These are phyloP conservation scores for Artemisia tridentata DNA, from an alignment of 129 eudicot species.

Conservation along the genomic window DNA sequence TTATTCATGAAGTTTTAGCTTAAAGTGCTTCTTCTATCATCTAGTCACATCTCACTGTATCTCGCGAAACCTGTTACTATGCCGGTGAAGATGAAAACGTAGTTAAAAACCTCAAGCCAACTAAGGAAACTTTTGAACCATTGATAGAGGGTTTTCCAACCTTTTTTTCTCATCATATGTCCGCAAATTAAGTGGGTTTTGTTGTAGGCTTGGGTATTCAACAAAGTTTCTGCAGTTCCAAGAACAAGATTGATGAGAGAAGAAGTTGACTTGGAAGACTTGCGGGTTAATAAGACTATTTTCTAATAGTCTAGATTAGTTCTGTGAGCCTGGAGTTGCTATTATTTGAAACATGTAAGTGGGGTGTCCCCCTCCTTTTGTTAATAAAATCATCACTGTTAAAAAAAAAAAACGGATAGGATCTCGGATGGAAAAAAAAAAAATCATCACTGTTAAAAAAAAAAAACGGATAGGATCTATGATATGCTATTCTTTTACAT, in stretches of 20 bases:
- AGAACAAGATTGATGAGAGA: not conserved
- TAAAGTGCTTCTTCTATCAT: too few relatives aligned
- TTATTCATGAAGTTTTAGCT: too few relatives aligned
- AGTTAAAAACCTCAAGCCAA: not conserved
- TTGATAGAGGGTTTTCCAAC: not conserved
- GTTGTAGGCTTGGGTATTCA: not conserved
- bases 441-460: not conserved
- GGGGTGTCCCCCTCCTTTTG: too few relatives aligned
- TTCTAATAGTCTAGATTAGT: too few relatives aligned
- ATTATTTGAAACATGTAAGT: too few relatives aligned
- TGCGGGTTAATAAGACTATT: not conserved
- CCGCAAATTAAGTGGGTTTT: not conserved
- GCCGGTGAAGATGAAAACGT: too few relatives aligned
- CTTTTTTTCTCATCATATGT: not conserved
- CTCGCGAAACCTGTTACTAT: too few relatives aligned
- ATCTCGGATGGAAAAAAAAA: too few relatives aligned
- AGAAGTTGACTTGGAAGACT: not conserved
- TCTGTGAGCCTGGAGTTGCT: too few relatives aligned
- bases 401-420: too few relatives aligned
- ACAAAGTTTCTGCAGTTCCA: not conserved
- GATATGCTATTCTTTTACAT: not conserved
- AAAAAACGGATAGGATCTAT: not conserved
- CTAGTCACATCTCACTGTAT: too few relatives aligned
- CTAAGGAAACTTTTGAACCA: not conserved
- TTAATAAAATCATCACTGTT: not conserved